A percentile compares a stretch with the other conserved stretches of the same genome.
These are phyloP conservation scores for Exophiala sp. DNA, from an alignment of 2,329 filamentous ascomycete genomes.

Conservation along the genomic window DNA sequence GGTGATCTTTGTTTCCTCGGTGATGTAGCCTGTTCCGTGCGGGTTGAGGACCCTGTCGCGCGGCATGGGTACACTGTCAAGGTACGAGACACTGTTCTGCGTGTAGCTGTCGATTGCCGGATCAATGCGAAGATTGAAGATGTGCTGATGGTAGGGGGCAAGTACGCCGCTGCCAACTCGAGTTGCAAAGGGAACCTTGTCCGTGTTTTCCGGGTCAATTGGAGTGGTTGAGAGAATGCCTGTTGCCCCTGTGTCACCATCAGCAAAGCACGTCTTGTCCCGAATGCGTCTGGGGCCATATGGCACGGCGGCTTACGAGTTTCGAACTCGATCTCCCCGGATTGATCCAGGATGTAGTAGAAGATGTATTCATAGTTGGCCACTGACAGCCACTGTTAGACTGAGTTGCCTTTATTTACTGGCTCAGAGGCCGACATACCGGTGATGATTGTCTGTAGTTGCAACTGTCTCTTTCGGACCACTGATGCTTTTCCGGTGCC, in stretches of 20 bases:
- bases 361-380: constrained; percentile 68
- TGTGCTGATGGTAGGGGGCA: constrained; percentile 65
- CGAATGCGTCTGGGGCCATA: too few relatives aligned
- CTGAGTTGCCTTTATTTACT: constrained; percentile 57
- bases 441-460: neutral
- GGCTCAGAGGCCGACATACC: constrained; percentile 51
- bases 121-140: constrained; percentile 61
- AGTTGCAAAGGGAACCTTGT: constrained; percentile 49
- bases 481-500: neutral
- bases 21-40: constrained; percentile 37
- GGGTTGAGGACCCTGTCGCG: neutral
- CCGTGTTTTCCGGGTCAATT: constrained; percentile 53
- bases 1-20: constrained; percentile 50
- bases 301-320: constrained; percentile 42
- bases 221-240: constrained; percentile 59
- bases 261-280: too few relatives aligned
- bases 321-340: constrained; percentile 57
- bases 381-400: constrained; percentile 62
- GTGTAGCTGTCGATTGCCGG: constrained; percentile 54
- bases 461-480: neutral
- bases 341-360: constrained; percentile 58
- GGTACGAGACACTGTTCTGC: constrained; percentile 37
- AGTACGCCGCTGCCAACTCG: constrained; percentile 59
- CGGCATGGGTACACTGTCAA: neutral
- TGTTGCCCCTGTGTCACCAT: constrained; percentile 39